Evolutionary conservation across 2,329 filamentous ascomycete species (phyloP), one percentile per base, ranked within the genome.

Genomic region (Microascus cirrosus): DNA sequence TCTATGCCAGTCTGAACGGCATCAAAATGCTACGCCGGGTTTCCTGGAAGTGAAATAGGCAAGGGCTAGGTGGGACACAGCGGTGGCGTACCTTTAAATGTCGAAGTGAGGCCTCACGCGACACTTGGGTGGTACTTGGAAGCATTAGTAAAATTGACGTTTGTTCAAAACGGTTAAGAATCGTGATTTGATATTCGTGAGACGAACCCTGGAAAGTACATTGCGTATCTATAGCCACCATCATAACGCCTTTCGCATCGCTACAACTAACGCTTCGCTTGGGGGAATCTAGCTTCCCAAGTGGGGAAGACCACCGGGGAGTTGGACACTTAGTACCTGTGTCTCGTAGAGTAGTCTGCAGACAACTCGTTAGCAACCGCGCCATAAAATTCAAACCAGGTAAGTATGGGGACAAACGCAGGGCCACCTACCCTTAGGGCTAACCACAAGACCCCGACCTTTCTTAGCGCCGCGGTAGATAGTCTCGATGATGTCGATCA

Each of bases 391-490:
- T 10, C 8, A 48, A 5, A 45, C 18, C 22, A 28, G 34, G 7
- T 52, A 18, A 36, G 57, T 12, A 54, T 39, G 35, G 13, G 11
- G 15, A 10, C 6, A 45, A 32, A 56, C 11, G 55, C 34, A 13
- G 36, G 32, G 28, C 28, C 18, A 52, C 66, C 67, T 55, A 65
- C 70, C 92, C 78, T 97, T 99, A 1, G 93, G 94, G 68, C 90
- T 95, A 63, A 97, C 91, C 48, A 99, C 94, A 65, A 99, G 75
- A 87, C 95, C 94, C 57, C 93, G 80, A 0, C 95, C 94, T 77
- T 99, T 99, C 81, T 96, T 97, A 35, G 94, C 94, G n/a, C 94
- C 94, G 60, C 92, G 86, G 71, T 97, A 99, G 61, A 99, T 92
- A 4, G 92, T 96, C 79, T 99, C 94, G 68, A 97, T 86, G 63